phyloP scores from a whole-genome alignment of 139 green algal species.

The Dunaliella primolecta region DNA sequence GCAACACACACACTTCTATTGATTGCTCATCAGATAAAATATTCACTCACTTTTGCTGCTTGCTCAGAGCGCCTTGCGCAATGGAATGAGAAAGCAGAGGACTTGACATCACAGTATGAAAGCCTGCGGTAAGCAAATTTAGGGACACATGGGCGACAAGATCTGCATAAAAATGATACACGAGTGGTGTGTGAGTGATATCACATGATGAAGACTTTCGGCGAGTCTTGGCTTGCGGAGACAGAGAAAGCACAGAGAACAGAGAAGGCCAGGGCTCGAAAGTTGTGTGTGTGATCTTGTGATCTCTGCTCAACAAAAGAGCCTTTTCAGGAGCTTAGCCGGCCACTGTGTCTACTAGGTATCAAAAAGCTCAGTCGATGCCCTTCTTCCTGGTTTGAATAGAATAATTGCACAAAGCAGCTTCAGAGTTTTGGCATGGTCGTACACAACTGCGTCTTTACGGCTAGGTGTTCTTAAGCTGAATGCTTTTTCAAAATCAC shows the following conservation, averaged over 20 bases:
- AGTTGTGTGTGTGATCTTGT: background rate
- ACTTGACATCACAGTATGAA: background rate
- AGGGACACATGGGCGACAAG: background rate
- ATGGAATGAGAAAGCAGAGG: background rate
- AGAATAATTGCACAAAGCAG: no score
- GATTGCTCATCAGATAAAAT: background rate
- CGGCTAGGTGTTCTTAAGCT: no score
- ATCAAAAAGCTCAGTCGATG: no score
- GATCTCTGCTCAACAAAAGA: background rate
- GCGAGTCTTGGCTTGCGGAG: no score
- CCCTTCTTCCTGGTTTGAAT: no score
- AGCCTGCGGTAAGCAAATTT: background rate
- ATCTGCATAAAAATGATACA: background rate
- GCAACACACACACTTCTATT: background rate
- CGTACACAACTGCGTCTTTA: background rate
- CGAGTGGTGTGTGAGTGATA: background rate
- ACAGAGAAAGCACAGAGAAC: no score
- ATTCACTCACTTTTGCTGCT: no score
- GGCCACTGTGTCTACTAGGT: background rate
- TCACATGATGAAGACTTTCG: no score
- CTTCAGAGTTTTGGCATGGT: background rate
- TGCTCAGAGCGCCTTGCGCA: background rate
- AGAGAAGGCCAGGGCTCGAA: no score
- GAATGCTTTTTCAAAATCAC: background rate
- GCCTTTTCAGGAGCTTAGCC: background rate